Percentiles rank a stretch among this genome's conserved stretches.
Conservation (phyloP, 169 alveolate species). For the Theileria equi region DNA sequence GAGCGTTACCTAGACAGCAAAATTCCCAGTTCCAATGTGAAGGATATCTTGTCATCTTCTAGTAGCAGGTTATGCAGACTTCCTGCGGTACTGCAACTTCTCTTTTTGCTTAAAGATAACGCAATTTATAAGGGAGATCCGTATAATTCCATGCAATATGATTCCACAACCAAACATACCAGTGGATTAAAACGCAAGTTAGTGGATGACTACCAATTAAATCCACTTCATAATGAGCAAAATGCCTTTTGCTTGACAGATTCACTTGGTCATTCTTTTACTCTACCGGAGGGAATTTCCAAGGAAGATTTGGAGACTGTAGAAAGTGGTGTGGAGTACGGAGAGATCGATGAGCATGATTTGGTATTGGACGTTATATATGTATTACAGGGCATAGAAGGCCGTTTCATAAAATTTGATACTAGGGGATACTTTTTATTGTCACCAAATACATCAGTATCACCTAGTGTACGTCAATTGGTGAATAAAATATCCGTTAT, state of each 20-base stretch:
- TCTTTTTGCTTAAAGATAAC: slow-evolving; percentile 7
- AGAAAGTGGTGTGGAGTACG: neutral
- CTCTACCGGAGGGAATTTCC: too few relatives aligned
- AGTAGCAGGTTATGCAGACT: neutral
- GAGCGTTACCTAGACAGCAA: neutral
- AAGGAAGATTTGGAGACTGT: neutral
- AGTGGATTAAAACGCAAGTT: too few relatives aligned
- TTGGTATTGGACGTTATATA: slow-evolving; percentile 31
- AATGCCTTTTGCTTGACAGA: too few relatives aligned
- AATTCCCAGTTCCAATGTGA: neutral
- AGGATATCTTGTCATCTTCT: neutral
- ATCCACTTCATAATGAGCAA: too few relatives aligned
- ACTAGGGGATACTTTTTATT: slow-evolving; percentile 11
- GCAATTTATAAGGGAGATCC: neutral
- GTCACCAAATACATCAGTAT: slow-evolving; percentile 7
- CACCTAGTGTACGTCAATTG: slow-evolving; percentile 25
- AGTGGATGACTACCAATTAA: too few relatives aligned
- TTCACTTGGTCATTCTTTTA: too few relatives aligned
- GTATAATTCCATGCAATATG: too few relatives aligned
- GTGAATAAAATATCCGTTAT: slow-evolving; percentile 21
- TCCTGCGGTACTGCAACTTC: neutral
- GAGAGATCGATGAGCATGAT: slow-evolving; percentile 17
- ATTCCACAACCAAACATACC: too few relatives aligned
- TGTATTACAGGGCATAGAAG: slow-evolving; percentile 42
- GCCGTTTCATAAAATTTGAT: slow-evolving; percentile 25